Percentiles rank a stretch among this genome's conserved stretches.
Conservation (phyloP, 2,329 filamentous ascomycete genomes). For the Paramyrothecium roridum region DNA sequence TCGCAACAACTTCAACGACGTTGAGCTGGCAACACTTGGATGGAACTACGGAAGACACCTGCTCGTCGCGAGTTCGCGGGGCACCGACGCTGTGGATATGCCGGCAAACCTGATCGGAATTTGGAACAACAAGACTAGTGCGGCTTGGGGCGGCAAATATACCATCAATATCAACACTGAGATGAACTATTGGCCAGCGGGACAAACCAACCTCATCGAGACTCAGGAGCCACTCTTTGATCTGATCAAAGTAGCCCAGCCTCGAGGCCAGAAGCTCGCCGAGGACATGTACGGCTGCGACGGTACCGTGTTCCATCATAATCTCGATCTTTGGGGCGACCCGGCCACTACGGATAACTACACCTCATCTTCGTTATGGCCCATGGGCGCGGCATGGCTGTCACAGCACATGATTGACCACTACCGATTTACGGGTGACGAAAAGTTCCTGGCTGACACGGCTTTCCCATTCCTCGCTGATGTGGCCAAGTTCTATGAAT, state of each 20-base stretch:
- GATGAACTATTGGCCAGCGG: conserved; percentile 44
- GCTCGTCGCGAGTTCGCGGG: conserved; percentile 17
- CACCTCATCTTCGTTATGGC: conserved; percentile 27
- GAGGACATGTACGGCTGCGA: conserved; percentile 25
- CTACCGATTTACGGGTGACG: conserved; percentile 28
- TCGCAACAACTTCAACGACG: conserved; percentile 12
- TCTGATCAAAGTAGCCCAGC: conserved; percentile 22
- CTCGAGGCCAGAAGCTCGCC: conserved; percentile 25
- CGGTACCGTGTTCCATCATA: conserved; percentile 27
- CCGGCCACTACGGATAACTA: conserved; percentile 24
- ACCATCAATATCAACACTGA: conserved; percentile 46
- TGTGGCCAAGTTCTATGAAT: conserved; percentile 28
- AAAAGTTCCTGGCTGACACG: conserved; percentile 12
- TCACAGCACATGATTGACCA: conserved; percentile 35
- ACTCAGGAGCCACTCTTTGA: conserved; percentile 30
- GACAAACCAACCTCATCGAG: conserved; percentile 23
- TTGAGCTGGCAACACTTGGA: conserved; percentile 14
- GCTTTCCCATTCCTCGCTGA: conserved; percentile 24
- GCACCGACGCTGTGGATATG: conserved; percentile 13
- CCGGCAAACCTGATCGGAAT: conserved; percentile 23
- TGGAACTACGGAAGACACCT: conserved; percentile 21
- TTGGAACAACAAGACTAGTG: conserved; percentile 17
- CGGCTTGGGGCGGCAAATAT: conserved; percentile 39
- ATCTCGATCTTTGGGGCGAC: conserved; percentile 30
- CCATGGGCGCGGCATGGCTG: conserved; percentile 37